Evolutionary conservation across 108 stramenopile genomes (phyloP).

Genomic region (Epithemia pelagica): DNA sequence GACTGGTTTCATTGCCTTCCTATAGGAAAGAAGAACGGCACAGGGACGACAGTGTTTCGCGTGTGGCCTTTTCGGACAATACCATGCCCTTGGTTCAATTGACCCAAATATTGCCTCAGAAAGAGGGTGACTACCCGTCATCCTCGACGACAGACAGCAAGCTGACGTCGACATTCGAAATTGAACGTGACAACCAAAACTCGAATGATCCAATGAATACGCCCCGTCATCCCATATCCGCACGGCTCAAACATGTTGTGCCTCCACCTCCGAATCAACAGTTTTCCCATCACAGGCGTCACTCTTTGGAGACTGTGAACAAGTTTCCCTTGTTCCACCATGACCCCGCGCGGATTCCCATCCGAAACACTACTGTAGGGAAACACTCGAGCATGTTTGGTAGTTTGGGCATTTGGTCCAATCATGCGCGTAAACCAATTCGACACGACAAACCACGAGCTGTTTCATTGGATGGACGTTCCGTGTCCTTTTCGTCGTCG

Average conservation of each 20-base stretch:
- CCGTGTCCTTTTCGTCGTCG: slow-evolving; percentile 16
- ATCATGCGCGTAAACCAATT: not conserved
- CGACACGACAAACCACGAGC: not conserved
- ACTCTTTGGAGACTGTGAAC: not conserved
- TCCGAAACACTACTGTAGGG: no score
- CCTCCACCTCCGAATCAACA: not conserved
- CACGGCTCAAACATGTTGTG: not conserved
- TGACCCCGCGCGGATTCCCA: not conserved
- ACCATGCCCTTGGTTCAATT: not conserved
- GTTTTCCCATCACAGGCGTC: not conserved
- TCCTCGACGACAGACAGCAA: not conserved
- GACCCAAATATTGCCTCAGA: no score
- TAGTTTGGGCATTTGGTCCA: not conserved
- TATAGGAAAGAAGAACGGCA: not conserved
- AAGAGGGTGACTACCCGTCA: no score
- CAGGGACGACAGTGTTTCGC: not conserved
- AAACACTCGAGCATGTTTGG: not conserved
- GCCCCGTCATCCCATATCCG: not conserved
- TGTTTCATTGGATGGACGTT: slow-evolving; percentile 11
- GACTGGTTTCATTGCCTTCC: not conserved
- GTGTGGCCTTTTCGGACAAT: not conserved
- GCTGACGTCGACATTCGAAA: no score
- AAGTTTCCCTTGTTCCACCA: not conserved
- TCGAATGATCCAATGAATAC: not conserved
- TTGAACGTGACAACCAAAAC: not conserved